Conservation (phyloP, 148 eudicot genomes). For the Suaeda aralocaspica region DNA sequence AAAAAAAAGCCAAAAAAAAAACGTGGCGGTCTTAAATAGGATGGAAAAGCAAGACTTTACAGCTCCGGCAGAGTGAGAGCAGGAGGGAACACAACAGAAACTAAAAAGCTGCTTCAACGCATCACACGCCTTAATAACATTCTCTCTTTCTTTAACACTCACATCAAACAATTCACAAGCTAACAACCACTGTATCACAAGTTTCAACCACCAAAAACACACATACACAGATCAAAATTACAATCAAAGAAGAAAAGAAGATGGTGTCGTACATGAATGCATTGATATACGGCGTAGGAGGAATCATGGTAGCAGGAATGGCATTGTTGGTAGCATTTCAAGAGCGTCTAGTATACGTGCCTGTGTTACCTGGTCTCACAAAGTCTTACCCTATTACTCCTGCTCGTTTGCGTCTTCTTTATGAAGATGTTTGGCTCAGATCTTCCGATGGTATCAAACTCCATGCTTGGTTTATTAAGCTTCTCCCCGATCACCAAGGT, state of each 20-base stretch:
- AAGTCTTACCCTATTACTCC: slow-evolving; percentile 90
- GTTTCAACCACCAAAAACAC: too few species aligned
- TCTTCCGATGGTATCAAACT: slow-evolving; percentile 88
- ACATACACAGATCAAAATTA: too few species aligned
- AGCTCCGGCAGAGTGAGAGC: too few species aligned
- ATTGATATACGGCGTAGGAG: slow-evolving; percentile 72
- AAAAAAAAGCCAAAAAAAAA: too few species aligned
- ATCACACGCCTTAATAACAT: too few species aligned
- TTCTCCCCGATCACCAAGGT: slow-evolving; percentile 72
- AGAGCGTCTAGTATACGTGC: slow-evolving; percentile 86
- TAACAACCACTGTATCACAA: too few species aligned
- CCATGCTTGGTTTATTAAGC: slow-evolving; percentile 91
- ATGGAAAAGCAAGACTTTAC: too few species aligned
- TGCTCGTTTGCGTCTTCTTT: slow-evolving; percentile 62
- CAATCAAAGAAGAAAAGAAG: neutral
- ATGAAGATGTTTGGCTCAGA: slow-evolving; percentile 93
- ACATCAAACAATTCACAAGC: too few species aligned
- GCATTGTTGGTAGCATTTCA: slow-evolving; percentile 83
- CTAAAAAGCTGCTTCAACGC: too few species aligned
- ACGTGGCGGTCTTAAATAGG: too few species aligned
- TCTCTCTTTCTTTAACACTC: too few species aligned
- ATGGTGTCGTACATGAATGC: slow-evolving; percentile 73
- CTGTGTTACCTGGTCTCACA: slow-evolving; percentile 84
- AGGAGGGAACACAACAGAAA: too few species aligned
- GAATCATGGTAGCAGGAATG: slow-evolving; percentile 71